phyloP scores from a whole-genome alignment of 352 stramenopile species.

The Globisporangium abappressorium region DNA sequence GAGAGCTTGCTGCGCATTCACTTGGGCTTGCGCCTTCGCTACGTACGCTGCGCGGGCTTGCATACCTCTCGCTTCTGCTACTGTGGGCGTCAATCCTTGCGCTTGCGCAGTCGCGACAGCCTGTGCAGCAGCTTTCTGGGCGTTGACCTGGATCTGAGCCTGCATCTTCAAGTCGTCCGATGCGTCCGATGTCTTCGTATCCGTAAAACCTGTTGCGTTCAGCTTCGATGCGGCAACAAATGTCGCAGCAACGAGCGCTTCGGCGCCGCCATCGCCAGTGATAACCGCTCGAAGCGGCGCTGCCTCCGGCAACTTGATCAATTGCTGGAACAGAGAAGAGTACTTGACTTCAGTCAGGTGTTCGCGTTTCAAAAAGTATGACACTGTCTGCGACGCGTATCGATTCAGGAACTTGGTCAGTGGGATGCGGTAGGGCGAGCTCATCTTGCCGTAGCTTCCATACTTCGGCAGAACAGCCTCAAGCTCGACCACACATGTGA shows the following conservation, averaged over 20 bases:
- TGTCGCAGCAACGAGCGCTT: slow-evolving; percentile 90
- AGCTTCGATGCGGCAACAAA: slow-evolving; percentile 83
- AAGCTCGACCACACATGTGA: slow-evolving; percentile 94
- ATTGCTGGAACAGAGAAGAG: slow-evolving; percentile 92
- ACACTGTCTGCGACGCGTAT: slow-evolving; percentile 78
- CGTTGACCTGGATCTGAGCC: slow-evolving; percentile 82
- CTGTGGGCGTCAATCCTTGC: slow-evolving; percentile 68
- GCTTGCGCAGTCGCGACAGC: slow-evolving; percentile 73
- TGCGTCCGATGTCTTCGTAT: slow-evolving; percentile 33
- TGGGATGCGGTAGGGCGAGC: slow-evolving; percentile 90
- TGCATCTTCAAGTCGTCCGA: slow-evolving; percentile 80
- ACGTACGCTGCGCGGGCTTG: slow-evolving; percentile 84
- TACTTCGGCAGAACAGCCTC: slow-evolving; percentile 91
- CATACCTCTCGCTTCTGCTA: slow-evolving; percentile 73
- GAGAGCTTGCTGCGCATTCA: slow-evolving; percentile 76
- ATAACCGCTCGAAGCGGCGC: slow-evolving; percentile 87
- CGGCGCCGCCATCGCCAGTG: slow-evolving; percentile 79
- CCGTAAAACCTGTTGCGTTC: slow-evolving; percentile 30
- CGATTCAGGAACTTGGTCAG: slow-evolving; percentile 94
- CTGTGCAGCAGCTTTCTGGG: slow-evolving; percentile 79
- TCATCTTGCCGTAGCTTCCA: slow-evolving; percentile 85
- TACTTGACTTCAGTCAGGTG: slow-evolving; percentile 85
- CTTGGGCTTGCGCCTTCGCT: slow-evolving; percentile 82
- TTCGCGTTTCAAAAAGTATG: slow-evolving; percentile 88
- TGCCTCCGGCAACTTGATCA: slow-evolving; percentile 92